phyloP scores from a whole-genome alignment of 306 rosid species.

The Cyamopsis tetragonoloba region DNA sequence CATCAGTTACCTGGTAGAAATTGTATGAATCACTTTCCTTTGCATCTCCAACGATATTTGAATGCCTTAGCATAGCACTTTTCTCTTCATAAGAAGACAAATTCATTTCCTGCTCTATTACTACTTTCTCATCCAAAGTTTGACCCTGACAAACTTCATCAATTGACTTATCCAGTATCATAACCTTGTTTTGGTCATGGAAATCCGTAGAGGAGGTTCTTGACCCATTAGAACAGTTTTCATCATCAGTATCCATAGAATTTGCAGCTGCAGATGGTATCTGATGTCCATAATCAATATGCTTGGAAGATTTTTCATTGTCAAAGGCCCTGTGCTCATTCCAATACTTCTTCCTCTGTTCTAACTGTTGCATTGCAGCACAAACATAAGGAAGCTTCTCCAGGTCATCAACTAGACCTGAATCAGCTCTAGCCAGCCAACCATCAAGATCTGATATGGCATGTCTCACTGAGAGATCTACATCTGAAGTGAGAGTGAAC shows the following conservation, averaged over 20 bases:
- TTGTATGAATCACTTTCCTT: conserved; percentile 66
- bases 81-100: conserved; percentile 56
- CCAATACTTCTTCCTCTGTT: conserved; percentile 88
- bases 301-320: conserved; percentile 29
- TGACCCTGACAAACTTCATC: conserved; percentile 38
- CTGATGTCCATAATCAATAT: conserved; percentile 34
- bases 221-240: conserved; percentile 33
- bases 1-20: conserved; percentile 72
- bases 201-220: conserved; percentile 35
- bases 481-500: conserved; percentile 83
- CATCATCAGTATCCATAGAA: conserved; percentile 34
- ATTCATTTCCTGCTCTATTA: conserved; percentile 37
- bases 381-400: conserved; percentile 95
- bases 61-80: conserved; percentile 31
- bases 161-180: conserved; percentile 27
- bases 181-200: conserved; percentile 34
- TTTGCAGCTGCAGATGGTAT: conserved; percentile 28
- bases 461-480: conserved; percentile 74
- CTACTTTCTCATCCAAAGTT: conserved; percentile 40
- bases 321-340: conserved; percentile 48
- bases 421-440: conserved; percentile 86
- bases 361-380: conserved; percentile 86
- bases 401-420: conserved; percentile 86
- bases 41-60: conserved; percentile 37
- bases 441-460: conserved; percentile 86